These are phyloP conservation scores for Phytophthora parvispora DNA, from an alignment of 352 stramenopile genomes.

Conservation along the genomic window DNA sequence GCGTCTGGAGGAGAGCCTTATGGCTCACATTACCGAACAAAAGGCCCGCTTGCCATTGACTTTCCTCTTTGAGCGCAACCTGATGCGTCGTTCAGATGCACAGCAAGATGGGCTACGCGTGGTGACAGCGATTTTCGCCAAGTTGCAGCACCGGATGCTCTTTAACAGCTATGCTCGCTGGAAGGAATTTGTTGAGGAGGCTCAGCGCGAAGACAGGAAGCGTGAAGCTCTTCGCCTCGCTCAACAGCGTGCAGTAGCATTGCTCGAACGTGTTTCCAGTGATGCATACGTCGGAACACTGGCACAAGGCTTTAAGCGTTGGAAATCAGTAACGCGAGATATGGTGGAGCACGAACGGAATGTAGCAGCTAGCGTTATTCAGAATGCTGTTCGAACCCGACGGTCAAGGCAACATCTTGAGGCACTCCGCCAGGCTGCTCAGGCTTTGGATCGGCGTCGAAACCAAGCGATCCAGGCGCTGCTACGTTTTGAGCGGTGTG, in stretches of 20 bases:
- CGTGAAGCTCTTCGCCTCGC: slow-evolving; percentile 33
- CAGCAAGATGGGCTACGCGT: slow-evolving; percentile 57
- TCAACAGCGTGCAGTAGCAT: slow-evolving; percentile 44
- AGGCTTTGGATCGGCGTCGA: slow-evolving; percentile 52
- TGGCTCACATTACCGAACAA: slow-evolving; percentile 55
- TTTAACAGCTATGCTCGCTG: slow-evolving; percentile 59
- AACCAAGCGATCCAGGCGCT: slow-evolving; percentile 57
- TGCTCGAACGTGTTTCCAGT: slow-evolving; percentile 69
- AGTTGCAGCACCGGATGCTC: slow-evolving; percentile 70
- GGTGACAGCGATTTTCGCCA: slow-evolving; percentile 75
- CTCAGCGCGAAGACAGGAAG: slow-evolving; percentile 32
- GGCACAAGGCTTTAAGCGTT: slow-evolving; percentile 43
- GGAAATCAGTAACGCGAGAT: slow-evolving; percentile 23
- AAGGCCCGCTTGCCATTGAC: slow-evolving; percentile 70
- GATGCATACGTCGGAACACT: slow-evolving; percentile 66
- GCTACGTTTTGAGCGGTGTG: slow-evolving; percentile 65
- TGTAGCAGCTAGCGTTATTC: slow-evolving; percentile 53
- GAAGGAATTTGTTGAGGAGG: slow-evolving; percentile 27
- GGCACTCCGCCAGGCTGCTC: slow-evolving; percentile 47
- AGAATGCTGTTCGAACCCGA: slow-evolving; percentile 48
- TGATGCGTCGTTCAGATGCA: slow-evolving; percentile 65
- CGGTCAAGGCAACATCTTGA: slow-evolving; percentile 42
- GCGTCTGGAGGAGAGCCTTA: slow-evolving; percentile 45
- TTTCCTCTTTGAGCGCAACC: slow-evolving; percentile 82
- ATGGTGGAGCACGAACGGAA: slow-evolving; percentile 34